Conservation (phyloP, 352 stramenopile species). For the Phytophthora citricola region DNA sequence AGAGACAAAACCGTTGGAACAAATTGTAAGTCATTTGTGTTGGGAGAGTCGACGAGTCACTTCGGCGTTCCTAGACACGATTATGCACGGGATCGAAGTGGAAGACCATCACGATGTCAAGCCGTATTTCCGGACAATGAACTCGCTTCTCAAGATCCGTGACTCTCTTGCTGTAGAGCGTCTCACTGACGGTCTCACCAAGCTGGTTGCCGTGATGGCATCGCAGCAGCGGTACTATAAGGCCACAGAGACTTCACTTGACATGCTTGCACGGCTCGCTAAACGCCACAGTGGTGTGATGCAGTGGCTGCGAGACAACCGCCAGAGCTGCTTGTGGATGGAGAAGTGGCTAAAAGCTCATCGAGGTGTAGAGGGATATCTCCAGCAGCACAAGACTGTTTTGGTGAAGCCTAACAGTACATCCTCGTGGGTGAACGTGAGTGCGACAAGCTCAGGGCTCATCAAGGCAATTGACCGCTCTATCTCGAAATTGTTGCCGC, state of each 20-base stretch:
- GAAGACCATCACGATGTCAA: constrained; percentile 90
- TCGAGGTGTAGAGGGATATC: constrained; percentile 63
- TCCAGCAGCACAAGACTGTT: constrained; percentile 81
- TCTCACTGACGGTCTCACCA: constrained; percentile 72
- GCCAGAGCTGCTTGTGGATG: constrained; percentile 76
- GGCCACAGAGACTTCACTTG: constrained; percentile 84
- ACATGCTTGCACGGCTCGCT: constrained; percentile 85
- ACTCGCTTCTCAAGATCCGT: constrained; percentile 78
- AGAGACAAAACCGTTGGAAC: constrained; percentile 82
- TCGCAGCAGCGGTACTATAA: constrained; percentile 90
- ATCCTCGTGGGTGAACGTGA: constrained; percentile 80
- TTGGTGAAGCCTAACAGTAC: constrained; percentile 89
- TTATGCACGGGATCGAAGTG: constrained; percentile 78
- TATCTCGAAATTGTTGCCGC: constrained; percentile 63
- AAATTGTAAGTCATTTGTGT: constrained; percentile 80
- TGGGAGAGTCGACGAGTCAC: constrained; percentile 79
- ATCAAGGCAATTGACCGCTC: constrained; percentile 72
- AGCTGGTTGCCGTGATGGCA: constrained; percentile 78
- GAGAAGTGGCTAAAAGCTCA: constrained; percentile 84
- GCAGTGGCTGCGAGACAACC: constrained; percentile 75
- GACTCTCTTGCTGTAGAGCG: constrained; percentile 72
- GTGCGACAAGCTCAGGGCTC: constrained; percentile 56
- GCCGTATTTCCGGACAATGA: constrained; percentile 88
- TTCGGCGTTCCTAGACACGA: constrained; percentile 59
- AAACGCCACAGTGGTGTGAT: constrained; percentile 75